These are phyloP conservation scores for Penicillium sp. DNA, from an alignment of 2,329 filamentous ascomycete species.

Conservation along the genomic window DNA sequence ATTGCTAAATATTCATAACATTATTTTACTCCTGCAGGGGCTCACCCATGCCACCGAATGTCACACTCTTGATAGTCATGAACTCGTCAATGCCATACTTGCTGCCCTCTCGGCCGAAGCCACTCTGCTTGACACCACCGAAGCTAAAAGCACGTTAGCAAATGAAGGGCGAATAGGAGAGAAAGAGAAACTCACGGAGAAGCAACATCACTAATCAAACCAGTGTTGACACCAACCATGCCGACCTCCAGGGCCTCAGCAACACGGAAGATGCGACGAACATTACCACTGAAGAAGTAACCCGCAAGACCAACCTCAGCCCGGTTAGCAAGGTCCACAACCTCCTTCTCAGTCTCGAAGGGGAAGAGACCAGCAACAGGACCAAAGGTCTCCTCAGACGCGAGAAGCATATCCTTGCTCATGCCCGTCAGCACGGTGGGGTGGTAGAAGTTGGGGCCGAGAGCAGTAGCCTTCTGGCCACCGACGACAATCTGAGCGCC, in stretches of 20 bases:
- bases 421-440: conserved; percentile 88
- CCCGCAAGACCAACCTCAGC: conserved; percentile 86
- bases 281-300: conserved; percentile 79
- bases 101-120: conserved; percentile 77
- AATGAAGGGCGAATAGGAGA: neutral
- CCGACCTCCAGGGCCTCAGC: conserved; percentile 59
- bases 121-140: conserved; percentile 80
- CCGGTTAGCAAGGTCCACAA: conserved; percentile 78
- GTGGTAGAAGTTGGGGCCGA: conserved; percentile 85
- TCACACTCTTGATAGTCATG: conserved; percentile 70
- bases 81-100: conserved; percentile 79
- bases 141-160: conserved; percentile 52
- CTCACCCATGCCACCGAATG: conserved; percentile 63
- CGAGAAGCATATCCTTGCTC: conserved; percentile 81
- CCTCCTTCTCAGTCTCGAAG: conserved; percentile 87
- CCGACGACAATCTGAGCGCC: conserved; percentile 75
- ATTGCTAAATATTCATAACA: neutral
- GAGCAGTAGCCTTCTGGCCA: conserved; percentile 70
- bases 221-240: conserved; percentile 70
- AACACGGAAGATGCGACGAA: conserved; percentile 61
- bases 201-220: conserved; percentile 58
- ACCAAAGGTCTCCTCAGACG: conserved; percentile 90
- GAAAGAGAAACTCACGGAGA: conserved; percentile 43
- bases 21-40: conserved; percentile 51
- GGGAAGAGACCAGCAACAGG: conserved; percentile 88